Evolutionary conservation across 2,329 filamentous ascomycete genomes (phyloP), one percentile per base, ranked within the genome.

Genomic region (Trichoderma semiorbis): DNA sequence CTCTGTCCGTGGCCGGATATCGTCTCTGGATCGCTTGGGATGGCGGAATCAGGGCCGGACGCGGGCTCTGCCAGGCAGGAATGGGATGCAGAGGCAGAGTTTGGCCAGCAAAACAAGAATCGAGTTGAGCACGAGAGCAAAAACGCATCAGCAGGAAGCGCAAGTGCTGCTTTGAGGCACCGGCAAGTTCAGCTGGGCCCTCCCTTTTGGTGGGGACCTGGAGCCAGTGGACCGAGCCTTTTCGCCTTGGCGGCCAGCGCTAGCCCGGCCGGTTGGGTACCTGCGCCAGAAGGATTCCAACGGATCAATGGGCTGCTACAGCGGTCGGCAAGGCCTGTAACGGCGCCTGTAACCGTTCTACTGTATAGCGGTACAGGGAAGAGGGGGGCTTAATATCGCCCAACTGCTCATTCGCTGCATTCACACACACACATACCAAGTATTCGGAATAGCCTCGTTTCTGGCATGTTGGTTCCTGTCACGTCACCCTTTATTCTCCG

Each of bases 71-170:
- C 34, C 55, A 69, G 66, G 66, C 57, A 62, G 57, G 55, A 53
- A 69, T 47, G 57, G 55, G 21, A 61, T 60, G 65, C 55, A 60
- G 65, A 68, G 53, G 65, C 65, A 69, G 66, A 62, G 36, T 50
- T 26, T 69, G 34, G 66, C 57, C 66, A 16, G 66, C 28, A 69
- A 69, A 34, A 8, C 55, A 32, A 62, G 66, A 61, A 34, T 61
- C 16, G 36, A 69, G 57, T 47, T 62, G 66, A 69, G 66, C 66
- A 69, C 66, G 66, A 69, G 66, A 36, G 66, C 66, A 69, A 36
- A 47, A 69, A 69, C 34, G 34, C 36, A 69, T 69, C 66, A 34
- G 66, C 66, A 61, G 55, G 28, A 60, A 47, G 66, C 55, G 66
- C 57, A 50, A 18, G 57, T 50, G 57, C 66, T 34, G 53, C 24